These are phyloP conservation scores for Acrocalymma vagum DNA, from an alignment of 2,329 filamentous ascomycete genomes.

Conservation along the genomic window DNA sequence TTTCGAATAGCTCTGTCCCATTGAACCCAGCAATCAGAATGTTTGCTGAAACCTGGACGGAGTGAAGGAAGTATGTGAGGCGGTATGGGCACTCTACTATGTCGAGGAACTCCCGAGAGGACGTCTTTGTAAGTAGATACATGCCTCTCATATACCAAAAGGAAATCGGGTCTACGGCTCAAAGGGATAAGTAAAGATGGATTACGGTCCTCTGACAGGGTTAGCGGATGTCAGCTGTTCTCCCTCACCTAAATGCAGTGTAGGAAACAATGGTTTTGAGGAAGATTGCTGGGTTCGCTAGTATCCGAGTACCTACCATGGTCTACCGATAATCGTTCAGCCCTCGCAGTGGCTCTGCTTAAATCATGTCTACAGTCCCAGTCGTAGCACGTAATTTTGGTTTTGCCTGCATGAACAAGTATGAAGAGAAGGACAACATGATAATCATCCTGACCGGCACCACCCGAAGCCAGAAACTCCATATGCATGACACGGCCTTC, in stretches of 20 bases:
- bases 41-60: constrained; percentile 44
- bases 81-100: constrained; percentile 21
- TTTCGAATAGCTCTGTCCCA: constrained; percentile 82
- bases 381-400: constrained; percentile 59
- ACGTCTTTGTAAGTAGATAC: constrained; percentile 50
- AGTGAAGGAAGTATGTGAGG: constrained; percentile 54
- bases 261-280: not conserved
- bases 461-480: constrained; percentile 81
- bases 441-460: constrained; percentile 70
- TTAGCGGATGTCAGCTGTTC: constrained; percentile 17
- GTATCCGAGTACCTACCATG: constrained; percentile 25
- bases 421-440: constrained; percentile 79
- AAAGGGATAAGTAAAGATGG: constrained; percentile 53
- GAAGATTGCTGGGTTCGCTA: not conserved
- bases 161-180: constrained; percentile 48
- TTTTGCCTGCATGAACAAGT: constrained; percentile 53
- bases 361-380: constrained; percentile 60
- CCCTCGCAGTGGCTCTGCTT: constrained; percentile 31
- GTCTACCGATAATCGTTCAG: constrained; percentile 35
- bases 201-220: constrained; percentile 40
- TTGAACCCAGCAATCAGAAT: constrained; percentile 74
- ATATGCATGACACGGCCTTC: constrained; percentile 81
- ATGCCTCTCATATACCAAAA: constrained; percentile 48
- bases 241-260: not conserved
- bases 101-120: constrained; percentile 47